Conservation (phyloP, 208 protist genomes). For the Wallacemonas collosoma region DNA sequence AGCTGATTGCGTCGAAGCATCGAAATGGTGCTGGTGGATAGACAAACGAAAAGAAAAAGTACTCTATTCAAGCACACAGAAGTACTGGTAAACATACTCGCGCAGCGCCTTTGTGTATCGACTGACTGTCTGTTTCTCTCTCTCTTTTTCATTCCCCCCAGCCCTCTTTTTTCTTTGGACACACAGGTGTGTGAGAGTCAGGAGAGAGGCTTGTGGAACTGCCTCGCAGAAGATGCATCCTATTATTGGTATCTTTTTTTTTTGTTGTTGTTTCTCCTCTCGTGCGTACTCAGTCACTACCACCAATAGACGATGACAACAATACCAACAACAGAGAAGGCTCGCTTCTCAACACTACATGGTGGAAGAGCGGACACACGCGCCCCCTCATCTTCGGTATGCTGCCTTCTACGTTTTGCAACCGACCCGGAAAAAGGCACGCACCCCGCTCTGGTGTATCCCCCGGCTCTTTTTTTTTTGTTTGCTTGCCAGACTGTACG, state of each 20-base stretch:
- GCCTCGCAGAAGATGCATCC: not conserved
- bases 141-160: constrained; percentile 17
- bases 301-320: not conserved
- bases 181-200: not conserved
- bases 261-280: constrained; percentile 18
- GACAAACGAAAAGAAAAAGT: not conserved
- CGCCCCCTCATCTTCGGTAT: no score
- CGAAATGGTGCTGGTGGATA: not conserved
- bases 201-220: no score
- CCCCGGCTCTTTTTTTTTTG: no score
- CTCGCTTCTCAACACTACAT: no score
- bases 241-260: constrained; percentile 11
- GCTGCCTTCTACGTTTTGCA: no score
- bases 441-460: no score
- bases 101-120: no score
- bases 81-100: no score
- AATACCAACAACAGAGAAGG: constrained; percentile 10
- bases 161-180: constrained; percentile 13
- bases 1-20: constrained; percentile 27
- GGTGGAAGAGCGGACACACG: no score
- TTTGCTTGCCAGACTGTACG: no score
- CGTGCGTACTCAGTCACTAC: not conserved
- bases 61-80: not conserved
- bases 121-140: constrained; percentile 5
- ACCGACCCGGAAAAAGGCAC: no score